These are phyloP conservation scores for Xenoacremonium recifei DNA, from an alignment of 2,329 filamentous ascomycete genomes.

Conservation along the genomic window DNA sequence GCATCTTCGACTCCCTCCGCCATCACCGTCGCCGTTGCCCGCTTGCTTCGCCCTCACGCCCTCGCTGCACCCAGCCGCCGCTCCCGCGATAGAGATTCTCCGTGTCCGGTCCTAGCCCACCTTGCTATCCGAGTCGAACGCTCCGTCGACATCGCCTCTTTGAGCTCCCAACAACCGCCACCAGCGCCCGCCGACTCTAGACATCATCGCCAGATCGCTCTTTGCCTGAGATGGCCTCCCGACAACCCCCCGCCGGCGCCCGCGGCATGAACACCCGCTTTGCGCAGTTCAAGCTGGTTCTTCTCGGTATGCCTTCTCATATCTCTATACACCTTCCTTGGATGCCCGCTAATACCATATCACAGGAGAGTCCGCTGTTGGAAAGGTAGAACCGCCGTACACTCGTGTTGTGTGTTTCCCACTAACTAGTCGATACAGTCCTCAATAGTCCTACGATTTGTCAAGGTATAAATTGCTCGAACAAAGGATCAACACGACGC, in stretches of 20 bases:
- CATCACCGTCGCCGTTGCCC: background rate
- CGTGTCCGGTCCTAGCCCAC: background rate
- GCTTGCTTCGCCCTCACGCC: slow-evolving; percentile 13
- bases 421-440: slow-evolving; percentile 56
- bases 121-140: background rate
- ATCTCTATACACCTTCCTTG: slow-evolving; percentile 5
- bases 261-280: slow-evolving; percentile 77
- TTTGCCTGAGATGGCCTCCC: slow-evolving; percentile 70
- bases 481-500: background rate
- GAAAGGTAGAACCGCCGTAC: slow-evolving; percentile 87
- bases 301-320: slow-evolving; percentile 69
- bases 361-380: slow-evolving; percentile 93
- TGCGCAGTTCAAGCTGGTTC: slow-evolving; percentile 97
- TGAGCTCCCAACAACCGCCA: slow-evolving; percentile 10
- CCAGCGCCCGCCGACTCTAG: slow-evolving; percentile 9
- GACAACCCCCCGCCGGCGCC: slow-evolving; percentile 64
- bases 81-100: background rate
- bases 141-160: background rate
- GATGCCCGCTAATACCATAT: slow-evolving; percentile 35
- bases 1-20: background rate
- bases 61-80: slow-evolving; percentile 5
- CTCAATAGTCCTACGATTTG: slow-evolving; percentile 95
- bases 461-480: slow-evolving; percentile 68
- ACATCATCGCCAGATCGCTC: slow-evolving; percentile 23
- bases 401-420: slow-evolving; percentile 1